phyloP scores from a whole-genome alignment of 2,329 filamentous ascomycete species.

The Neofusicoccum umdonicola region DNA sequence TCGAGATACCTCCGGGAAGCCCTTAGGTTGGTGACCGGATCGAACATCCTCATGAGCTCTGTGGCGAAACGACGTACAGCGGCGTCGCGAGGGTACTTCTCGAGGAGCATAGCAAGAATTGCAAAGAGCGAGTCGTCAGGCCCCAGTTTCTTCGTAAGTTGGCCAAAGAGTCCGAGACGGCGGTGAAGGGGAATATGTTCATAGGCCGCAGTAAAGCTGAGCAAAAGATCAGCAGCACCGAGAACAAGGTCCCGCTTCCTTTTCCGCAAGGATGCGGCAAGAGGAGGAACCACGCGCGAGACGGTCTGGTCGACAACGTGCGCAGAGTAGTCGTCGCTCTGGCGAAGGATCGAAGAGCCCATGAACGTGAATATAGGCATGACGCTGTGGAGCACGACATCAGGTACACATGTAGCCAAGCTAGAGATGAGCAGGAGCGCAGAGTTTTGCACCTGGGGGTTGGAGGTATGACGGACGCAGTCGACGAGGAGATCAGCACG shows the following conservation, averaged over 20 bases:
- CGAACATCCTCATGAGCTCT: slow-evolving; percentile 70
- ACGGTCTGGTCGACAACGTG: slow-evolving; percentile 93
- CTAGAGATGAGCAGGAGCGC: slow-evolving; percentile 85
- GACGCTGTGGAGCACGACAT: slow-evolving; percentile 89
- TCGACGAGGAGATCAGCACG: slow-evolving; percentile 90
- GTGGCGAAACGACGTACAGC: slow-evolving; percentile 71
- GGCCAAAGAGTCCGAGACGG: slow-evolving; percentile 76
- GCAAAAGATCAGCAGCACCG: slow-evolving; percentile 83
- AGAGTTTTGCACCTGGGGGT: slow-evolving; percentile 89
- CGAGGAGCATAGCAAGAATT: slow-evolving; percentile 83
- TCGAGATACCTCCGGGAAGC: slow-evolving; percentile 75
- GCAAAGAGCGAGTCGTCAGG: slow-evolving; percentile 85
- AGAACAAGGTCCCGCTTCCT: slow-evolving; percentile 74
- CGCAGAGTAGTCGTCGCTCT: slow-evolving; percentile 94
- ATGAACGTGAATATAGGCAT: slow-evolving; percentile 99
- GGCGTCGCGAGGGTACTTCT: slow-evolving; percentile 78
- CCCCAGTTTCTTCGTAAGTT: slow-evolving; percentile 81
- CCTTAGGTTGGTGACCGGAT: slow-evolving; percentile 69
- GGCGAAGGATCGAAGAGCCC: slow-evolving; percentile 83
- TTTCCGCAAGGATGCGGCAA: slow-evolving; percentile 80
- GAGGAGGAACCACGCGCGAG: slow-evolving; percentile 85
- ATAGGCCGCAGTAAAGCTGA: slow-evolving; percentile 94
- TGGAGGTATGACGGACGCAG: slow-evolving; percentile 87
- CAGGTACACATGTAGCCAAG: slow-evolving; percentile 82
- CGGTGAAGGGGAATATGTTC: slow-evolving; percentile 92